phyloP scores from a whole-genome alignment of 257 asterid genomes.

The Ophiorrhiza pumila region DNA sequence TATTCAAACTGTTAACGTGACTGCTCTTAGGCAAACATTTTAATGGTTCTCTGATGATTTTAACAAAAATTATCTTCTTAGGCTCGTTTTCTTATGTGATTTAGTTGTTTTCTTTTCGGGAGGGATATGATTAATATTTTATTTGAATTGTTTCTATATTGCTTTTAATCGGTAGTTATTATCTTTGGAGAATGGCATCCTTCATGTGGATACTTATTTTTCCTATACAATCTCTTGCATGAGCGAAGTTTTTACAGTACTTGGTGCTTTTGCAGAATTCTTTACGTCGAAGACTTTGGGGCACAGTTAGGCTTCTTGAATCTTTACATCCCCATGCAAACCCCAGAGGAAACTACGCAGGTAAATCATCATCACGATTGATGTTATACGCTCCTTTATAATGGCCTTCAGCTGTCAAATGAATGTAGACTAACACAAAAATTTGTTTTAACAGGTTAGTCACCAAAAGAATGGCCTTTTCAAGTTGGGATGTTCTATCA shows the following conservation, averaged over 20 bases:
- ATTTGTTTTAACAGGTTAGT: background rate
- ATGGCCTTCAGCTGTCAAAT: background rate
- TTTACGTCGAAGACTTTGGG: conserved; percentile 76
- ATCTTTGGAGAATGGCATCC: background rate
- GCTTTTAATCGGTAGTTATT: background rate
- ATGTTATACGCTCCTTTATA: background rate
- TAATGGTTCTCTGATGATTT: conserved; percentile 4
- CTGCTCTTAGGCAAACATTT: conserved; percentile 1
- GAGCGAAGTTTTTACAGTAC: conserved; percentile 16
- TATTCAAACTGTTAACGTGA: background rate
- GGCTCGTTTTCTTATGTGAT: background rate
- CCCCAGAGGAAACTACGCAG: conserved; percentile 76
- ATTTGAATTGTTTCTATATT: background rate
- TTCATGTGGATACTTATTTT: background rate
- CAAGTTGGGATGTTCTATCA: background rate
- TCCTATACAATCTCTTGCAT: background rate
- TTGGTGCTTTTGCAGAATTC: conserved; percentile 49
- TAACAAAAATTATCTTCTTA: background rate
- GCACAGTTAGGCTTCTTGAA: conserved; percentile 72
- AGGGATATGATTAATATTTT: conserved; percentile 1
- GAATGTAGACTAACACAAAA: background rate
- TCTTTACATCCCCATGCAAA: conserved; percentile 74
- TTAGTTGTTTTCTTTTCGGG: background rate
- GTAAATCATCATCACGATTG: conserved; percentile 54
- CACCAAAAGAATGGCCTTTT: background rate